Evolutionary conservation across 768 basidiomycete genomes (phyloP).

Genomic region (Coprinellus micaceus): DNA sequence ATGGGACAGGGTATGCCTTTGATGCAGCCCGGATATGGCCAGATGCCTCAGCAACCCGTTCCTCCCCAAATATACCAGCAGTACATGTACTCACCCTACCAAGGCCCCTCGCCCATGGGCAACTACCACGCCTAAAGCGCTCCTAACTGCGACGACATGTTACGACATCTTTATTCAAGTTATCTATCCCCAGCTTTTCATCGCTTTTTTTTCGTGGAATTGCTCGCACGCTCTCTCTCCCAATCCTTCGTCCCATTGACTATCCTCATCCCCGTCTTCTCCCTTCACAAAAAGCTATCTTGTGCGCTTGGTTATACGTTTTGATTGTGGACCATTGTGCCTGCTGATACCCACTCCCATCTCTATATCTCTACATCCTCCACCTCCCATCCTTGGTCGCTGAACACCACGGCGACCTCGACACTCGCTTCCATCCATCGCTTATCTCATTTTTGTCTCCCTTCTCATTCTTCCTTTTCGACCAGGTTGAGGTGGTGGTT

Average conservation of each 20-base stretch:
- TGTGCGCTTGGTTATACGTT: conserved; percentile 35
- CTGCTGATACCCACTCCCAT: conserved; percentile 32
- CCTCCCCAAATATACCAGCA: conserved; percentile 71
- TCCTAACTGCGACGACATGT: conserved; percentile 31
- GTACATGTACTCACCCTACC: conserved; percentile 84
- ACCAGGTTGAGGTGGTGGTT: conserved; percentile 12
- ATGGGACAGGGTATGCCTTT: conserved; percentile 53
- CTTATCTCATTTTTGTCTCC: conserved; percentile 14
- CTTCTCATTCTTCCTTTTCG: conserved; percentile 14
- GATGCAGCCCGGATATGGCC: conserved; percentile 62
- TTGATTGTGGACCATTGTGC: conserved; percentile 22
- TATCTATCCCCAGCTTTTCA: conserved; percentile 22
- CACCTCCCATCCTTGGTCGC: conserved; percentile 27
- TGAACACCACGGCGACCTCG: conserved; percentile 21
- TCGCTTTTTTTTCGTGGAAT: conserved; percentile 18
- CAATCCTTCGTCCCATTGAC: conserved; percentile 25
- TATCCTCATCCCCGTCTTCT: conserved; percentile 19
- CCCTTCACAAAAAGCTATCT: conserved; percentile 21
- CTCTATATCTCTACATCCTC: conserved; percentile 7
- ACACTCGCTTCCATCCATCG: conserved; percentile 13
- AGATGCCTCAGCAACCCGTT: conserved; percentile 44
- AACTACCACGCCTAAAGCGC: conserved; percentile 59
- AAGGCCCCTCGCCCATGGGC: conserved; percentile 71
- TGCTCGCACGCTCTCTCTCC: conserved; percentile 23
- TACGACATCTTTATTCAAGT: conserved; percentile 37